A percentile compares a stretch with the other conserved stretches of the same genome.
Evolutionary conservation across 257 asterid species (phyloP).

Genomic region (Gynochthodes officinalis): DNA sequence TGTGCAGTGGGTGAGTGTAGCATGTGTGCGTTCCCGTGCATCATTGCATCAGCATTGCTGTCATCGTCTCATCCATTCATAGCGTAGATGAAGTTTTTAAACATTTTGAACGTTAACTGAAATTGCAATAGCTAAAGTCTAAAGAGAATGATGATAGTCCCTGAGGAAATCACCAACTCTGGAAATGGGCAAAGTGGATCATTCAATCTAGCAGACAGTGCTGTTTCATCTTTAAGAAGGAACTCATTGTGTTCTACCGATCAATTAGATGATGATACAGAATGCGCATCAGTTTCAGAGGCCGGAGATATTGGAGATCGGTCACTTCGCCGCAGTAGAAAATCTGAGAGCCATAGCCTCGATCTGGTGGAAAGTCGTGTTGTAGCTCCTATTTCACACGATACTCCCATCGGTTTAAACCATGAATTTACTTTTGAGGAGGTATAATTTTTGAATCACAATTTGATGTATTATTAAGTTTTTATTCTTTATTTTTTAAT

Average conservation of each 20-base stretch:
- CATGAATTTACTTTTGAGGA: too few species aligned
- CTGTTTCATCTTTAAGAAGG: conserved; percentile 44
- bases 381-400: conserved; percentile 47
- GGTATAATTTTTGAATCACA: too few species aligned
- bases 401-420: conserved; percentile 19
- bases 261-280: conserved; percentile 37
- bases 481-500: too few species aligned
- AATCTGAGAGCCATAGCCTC: conserved; percentile 46
- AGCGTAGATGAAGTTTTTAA: too few species aligned
- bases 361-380: conserved; percentile 33
- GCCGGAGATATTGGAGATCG: conserved; percentile 96
- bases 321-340: conserved; percentile 56
- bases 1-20: too few species aligned
- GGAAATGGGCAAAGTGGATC: not conserved
- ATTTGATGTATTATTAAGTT: too few species aligned
- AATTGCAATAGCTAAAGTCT: conserved; percentile 15
- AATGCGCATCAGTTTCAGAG: conserved; percentile 65
- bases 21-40: too few species aligned
- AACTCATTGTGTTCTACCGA: conserved; percentile 33
- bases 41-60: too few species aligned
- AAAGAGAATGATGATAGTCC: not conserved
- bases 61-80: too few species aligned
- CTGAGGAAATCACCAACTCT: not conserved
- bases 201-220: conserved; percentile 33
- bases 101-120: too few species aligned